Evolutionary conservation across 2,329 filamentous ascomycete species (phyloP).

Genomic region (Catunica adiposa): DNA sequence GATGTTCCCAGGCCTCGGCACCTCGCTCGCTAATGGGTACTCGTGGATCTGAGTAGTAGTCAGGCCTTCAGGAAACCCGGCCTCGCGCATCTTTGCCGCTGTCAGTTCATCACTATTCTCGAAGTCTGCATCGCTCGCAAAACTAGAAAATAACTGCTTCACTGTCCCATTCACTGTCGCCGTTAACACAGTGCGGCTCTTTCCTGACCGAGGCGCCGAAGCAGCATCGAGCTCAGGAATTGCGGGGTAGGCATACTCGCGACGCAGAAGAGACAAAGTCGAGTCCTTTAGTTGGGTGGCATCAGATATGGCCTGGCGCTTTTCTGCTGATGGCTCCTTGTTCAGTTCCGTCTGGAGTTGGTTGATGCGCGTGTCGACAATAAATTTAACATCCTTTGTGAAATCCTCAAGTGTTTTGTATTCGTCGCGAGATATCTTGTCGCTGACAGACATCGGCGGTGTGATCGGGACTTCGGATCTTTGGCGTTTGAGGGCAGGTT

Average conservation of each 20-base stretch:
- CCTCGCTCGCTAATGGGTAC: constrained; percentile 24
- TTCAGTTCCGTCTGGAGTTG: constrained; percentile 28
- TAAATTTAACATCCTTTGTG: constrained; percentile 37
- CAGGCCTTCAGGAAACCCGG: constrained; percentile 57
- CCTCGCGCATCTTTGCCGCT: constrained; percentile 37
- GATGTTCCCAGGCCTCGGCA: constrained; percentile 38
- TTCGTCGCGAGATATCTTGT: constrained; percentile 33
- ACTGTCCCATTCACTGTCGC: constrained; percentile 59
- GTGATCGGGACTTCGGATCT: constrained; percentile 32
- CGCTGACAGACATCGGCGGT: constrained; percentile 30
- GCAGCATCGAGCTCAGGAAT: not conserved
- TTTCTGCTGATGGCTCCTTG: constrained; percentile 14
- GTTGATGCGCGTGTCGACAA: constrained; percentile 31
- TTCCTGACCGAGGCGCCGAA: constrained; percentile 4
- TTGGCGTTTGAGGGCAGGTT: constrained; percentile 43
- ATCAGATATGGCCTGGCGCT: constrained; percentile 14
- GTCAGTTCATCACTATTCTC: constrained; percentile 18
- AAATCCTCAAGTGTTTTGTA: constrained; percentile 50
- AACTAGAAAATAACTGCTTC: constrained; percentile 71
- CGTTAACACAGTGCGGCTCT: constrained; percentile 44
- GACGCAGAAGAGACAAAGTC: constrained; percentile 44
- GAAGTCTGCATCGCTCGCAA: constrained; percentile 29
- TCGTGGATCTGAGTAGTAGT: constrained; percentile 25
- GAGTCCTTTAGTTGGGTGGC: constrained; percentile 24
- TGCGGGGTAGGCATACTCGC: constrained; percentile 38